A percentile compares a stretch with the other conserved stretches of the same genome.
These are phyloP conservation scores for Ophiostoma sp. DNA, from an alignment of 2,329 filamentous ascomycete genomes.

Conservation along the genomic window DNA sequence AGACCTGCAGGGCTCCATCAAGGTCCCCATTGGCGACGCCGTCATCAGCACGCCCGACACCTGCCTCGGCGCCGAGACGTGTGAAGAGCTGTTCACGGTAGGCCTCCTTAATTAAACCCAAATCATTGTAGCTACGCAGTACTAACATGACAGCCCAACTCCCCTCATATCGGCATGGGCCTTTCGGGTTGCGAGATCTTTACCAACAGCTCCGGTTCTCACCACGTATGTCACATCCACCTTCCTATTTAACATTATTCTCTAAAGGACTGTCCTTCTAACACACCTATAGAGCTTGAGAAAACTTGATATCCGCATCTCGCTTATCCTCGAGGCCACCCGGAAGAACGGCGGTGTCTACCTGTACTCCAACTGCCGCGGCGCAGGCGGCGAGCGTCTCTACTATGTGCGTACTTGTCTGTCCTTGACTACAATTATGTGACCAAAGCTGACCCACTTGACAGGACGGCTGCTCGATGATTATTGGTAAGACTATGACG, in stretches of 20 bases:
- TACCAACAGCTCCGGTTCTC: constrained; percentile 68
- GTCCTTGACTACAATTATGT: neutral
- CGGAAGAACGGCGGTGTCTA: constrained; percentile 46
- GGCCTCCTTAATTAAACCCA: too few relatives aligned
- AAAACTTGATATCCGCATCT: constrained; percentile 64
- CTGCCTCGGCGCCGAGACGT: constrained; percentile 49
- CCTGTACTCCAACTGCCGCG: constrained; percentile 58
- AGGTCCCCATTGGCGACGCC: constrained; percentile 67
- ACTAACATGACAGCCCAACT: constrained; percentile 29
- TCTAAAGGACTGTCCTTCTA: neutral
- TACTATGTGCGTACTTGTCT: constrained; percentile 45
- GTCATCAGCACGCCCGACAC: constrained; percentile 62
- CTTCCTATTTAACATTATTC: neutral
- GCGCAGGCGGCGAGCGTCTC: constrained; percentile 53
- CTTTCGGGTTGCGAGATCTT: constrained; percentile 71
- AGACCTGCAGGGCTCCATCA: constrained; percentile 47
- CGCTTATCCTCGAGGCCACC: constrained; percentile 67
- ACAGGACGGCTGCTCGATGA: constrained; percentile 60
- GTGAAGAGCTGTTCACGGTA: constrained; percentile 34
- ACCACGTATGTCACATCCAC: constrained; percentile 39
- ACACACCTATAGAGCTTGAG: constrained; percentile 38
- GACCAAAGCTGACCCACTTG: too few relatives aligned
- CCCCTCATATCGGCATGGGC: constrained; percentile 59
- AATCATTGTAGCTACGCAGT: too few relatives aligned
- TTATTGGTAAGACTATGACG: constrained; percentile 42